These are phyloP conservation scores for barrel medic (Medicago truncatula) DNA, from an alignment of 306 rosid genomes.

Conservation along the genomic window MtrunA17r5.0-ANR NC_053046.1:30520501-30521000, in stretches of 20 bases:
- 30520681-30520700: constrained; percentile 27
- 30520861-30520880: constrained; percentile 33
- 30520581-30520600: constrained; percentile 95
- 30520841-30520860: neutral
- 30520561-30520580: constrained; percentile 96
- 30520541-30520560: constrained; percentile 79
- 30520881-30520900: constrained; percentile 13
- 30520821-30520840: constrained; percentile 26
- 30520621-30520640: constrained; percentile 90
- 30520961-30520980: constrained; percentile 94
- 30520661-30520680: constrained; percentile 63
- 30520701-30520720: constrained; percentile 17
- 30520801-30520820: constrained; percentile 32
- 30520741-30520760: constrained; percentile 22
- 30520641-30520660: constrained; percentile 99
- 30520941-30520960: constrained; percentile 98
- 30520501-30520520: constrained; percentile 81
- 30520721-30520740: constrained; percentile 15
- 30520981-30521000: constrained; percentile 88
- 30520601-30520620: constrained; percentile 98
- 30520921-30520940: constrained; percentile 96
- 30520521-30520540: constrained; percentile 87
- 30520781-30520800: constrained; percentile 25
- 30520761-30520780: neutral
- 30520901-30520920: constrained; percentile 35